phyloP scores from a whole-genome alignment of 768 basidiomycete genomes.

The Sutorius australiensis region DNA sequence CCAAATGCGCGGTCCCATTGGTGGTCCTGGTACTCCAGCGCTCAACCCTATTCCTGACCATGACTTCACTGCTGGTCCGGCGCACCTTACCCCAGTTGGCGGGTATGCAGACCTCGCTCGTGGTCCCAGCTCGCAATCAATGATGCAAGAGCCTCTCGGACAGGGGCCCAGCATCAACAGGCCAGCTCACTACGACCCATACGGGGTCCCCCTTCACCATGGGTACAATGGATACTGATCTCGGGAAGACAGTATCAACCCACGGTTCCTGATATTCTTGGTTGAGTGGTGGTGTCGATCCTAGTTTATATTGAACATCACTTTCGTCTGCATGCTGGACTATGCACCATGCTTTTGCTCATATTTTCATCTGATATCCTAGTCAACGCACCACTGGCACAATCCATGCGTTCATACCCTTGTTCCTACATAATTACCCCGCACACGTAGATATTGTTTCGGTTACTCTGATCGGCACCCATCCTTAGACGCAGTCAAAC shows the following conservation, averaged over 20 bases:
- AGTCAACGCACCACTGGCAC: not conserved
- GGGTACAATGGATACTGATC: slow-evolving; percentile 27
- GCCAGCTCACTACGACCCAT: slow-evolving; percentile 48
- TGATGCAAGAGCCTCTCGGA: slow-evolving; percentile 38
- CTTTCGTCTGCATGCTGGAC: slow-evolving; percentile 31
- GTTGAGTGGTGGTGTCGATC: not conserved
- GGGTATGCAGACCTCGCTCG: slow-evolving; percentile 82
- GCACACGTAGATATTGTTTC: slow-evolving; percentile 1
- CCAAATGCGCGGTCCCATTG: slow-evolving; percentile 32
- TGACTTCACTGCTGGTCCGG: slow-evolving; percentile 68
- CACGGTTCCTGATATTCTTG: not conserved
- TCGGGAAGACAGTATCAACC: not conserved
- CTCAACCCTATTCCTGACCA: slow-evolving; percentile 60
- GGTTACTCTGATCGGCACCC: slow-evolving; percentile 8
- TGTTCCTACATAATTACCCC: slow-evolving; percentile 2
- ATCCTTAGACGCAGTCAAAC: slow-evolving; percentile 2
- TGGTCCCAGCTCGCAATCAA: slow-evolving; percentile 65
- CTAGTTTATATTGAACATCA: slow-evolving; percentile 6
- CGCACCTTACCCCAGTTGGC: slow-evolving; percentile 60
- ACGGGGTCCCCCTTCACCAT: slow-evolving; percentile 60
- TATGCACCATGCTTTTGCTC: slow-evolving; percentile 17
- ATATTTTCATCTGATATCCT: not conserved
- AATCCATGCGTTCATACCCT: slow-evolving; percentile 22
- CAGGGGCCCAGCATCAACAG: slow-evolving; percentile 43
- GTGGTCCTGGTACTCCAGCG: slow-evolving; percentile 23